Conservation (phyloP, 1,284 basidiomycete species). For the Leccinum cinnamomeum region DNA sequence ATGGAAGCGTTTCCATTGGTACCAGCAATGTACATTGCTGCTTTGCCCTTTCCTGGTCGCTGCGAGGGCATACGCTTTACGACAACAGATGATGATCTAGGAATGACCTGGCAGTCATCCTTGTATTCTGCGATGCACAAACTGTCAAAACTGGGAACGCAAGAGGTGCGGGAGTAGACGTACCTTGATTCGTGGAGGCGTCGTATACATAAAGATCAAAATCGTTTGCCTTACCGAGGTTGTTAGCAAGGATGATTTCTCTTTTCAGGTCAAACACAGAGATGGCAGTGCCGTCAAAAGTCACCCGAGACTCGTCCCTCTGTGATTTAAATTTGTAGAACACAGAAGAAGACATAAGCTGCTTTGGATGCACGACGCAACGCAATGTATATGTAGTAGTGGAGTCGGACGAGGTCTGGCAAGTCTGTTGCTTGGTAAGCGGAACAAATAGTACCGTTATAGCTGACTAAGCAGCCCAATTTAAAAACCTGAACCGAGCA, state of each 20-base stretch:
- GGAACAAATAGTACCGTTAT: too few species aligned
- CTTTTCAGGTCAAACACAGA: conserved; percentile 99
- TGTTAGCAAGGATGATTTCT: conserved; percentile 96
- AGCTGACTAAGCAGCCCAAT: conserved; percentile 21
- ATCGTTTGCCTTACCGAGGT: conserved; percentile 93
- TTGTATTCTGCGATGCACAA: conserved; percentile 69
- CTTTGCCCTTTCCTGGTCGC: conserved; percentile 90
- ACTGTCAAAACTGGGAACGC: background rate
- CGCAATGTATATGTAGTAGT: conserved; percentile 13
- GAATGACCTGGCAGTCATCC: conserved; percentile 90
- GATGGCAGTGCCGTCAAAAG: conserved; percentile 98
- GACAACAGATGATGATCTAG: conserved; percentile 92
- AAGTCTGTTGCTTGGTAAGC: conserved; percentile 7
- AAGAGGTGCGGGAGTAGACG: conserved; percentile 35
- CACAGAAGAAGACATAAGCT: conserved; percentile 86
- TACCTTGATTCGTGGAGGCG: conserved; percentile 83
- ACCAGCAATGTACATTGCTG: conserved; percentile 78
- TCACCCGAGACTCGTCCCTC: conserved; percentile 91
- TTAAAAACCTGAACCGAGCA: conserved; percentile 14
- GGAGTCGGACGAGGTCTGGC: too few species aligned
- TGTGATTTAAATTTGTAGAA: conserved; percentile 99
- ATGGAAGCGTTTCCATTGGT: conserved; percentile 46
- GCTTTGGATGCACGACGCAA: conserved; percentile 20
- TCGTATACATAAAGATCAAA: conserved; percentile 94
- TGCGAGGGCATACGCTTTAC: conserved; percentile 87